These are phyloP conservation scores for Dianthus caryophyllus DNA, from an alignment of 148 eudicot genomes.

Conservation along the genomic window DNA sequence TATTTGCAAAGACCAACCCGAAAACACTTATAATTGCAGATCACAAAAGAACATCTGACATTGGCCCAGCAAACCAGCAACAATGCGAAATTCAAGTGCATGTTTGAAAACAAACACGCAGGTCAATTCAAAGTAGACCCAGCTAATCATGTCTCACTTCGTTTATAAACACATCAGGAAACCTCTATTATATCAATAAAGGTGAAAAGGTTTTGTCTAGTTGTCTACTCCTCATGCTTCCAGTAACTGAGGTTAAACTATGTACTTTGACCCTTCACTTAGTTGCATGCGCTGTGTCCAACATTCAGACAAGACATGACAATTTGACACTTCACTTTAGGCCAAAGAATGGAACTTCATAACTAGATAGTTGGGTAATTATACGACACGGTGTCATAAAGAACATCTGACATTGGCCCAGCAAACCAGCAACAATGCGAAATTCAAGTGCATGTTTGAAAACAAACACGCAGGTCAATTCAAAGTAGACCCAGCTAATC, in stretches of 20 bases:
- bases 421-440: too few relatives aligned
- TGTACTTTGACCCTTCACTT: too few relatives aligned
- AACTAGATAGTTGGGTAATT: too few relatives aligned
- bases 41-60: not conserved
- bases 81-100: not conserved
- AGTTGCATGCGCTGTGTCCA: too few relatives aligned
- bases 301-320: too few relatives aligned
- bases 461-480: too few relatives aligned
- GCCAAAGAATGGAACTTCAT: too few relatives aligned
- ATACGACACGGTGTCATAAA: too few relatives aligned
- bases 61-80: constrained; percentile 8
- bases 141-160: constrained; percentile 6
- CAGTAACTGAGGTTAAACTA: not conserved
- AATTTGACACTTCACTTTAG: too few relatives aligned
- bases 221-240: not conserved
- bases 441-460: too few relatives aligned
- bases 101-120: not conserved
- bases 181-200: not conserved
- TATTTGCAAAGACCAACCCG: not conserved
- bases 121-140: not conserved
- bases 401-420: too few relatives aligned
- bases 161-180: not conserved
- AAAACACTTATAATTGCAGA: not conserved
- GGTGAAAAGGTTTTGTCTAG: not conserved
- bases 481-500: too few relatives aligned